phyloP scores from a whole-genome alignment of 2,329 filamentous ascomycete genomes.

The Alternaria atra region DNA sequence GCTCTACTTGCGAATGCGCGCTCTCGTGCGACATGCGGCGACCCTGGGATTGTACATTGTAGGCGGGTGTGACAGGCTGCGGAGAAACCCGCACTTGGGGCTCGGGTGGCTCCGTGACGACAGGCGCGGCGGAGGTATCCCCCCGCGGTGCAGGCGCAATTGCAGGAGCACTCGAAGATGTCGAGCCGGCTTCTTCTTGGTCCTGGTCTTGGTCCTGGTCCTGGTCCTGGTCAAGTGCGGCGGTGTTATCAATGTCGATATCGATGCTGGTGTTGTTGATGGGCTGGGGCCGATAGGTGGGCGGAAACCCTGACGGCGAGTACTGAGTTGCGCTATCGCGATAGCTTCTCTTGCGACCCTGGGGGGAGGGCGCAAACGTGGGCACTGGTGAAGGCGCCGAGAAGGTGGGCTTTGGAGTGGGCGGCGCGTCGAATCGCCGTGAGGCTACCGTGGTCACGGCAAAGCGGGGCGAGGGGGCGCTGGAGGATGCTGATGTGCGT shows the following conservation, averaged over 20 bases:
- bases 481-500: constrained; percentile 42
- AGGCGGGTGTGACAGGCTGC: constrained; percentile 34
- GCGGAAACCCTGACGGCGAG: constrained; percentile 59
- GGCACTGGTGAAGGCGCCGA: constrained; percentile 38
- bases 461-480: constrained; percentile 47
- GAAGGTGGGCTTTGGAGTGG: constrained; percentile 29
- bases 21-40: constrained; percentile 24
- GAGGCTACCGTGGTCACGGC: constrained; percentile 39
- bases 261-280: constrained; percentile 3
- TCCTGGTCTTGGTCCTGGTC: not conserved
- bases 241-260: not conserved
- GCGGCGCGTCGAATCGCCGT: constrained; percentile 41
- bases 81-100: constrained; percentile 48
- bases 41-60: constrained; percentile 24
- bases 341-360: constrained; percentile 48
- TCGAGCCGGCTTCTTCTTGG: constrained; percentile 12
- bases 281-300: constrained; percentile 49
- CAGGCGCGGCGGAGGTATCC: constrained; percentile 43
- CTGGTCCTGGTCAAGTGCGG: not conserved
- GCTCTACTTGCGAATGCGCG: constrained; percentile 18
- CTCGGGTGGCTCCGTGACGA: constrained; percentile 48
- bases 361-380: constrained; percentile 35
- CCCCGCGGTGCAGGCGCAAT: constrained; percentile 38
- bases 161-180: constrained; percentile 23
- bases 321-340: constrained; percentile 65